Conservation (phyloP, 2,329 filamentous ascomycete genomes). For the Diplodia intermedia region DNA sequence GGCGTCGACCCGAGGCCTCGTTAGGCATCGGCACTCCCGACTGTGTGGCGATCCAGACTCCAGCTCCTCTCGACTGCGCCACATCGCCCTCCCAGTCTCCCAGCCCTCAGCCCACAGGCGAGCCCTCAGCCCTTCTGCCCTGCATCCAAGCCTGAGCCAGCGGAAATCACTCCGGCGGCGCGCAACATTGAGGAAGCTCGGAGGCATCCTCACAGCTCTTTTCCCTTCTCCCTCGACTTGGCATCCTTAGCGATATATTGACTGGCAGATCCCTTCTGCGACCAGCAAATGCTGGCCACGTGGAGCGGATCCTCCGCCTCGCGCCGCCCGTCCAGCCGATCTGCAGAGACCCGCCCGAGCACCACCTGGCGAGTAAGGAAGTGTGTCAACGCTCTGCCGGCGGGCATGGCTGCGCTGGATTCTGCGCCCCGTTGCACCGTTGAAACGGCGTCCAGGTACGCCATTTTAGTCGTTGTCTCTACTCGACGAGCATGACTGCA, state of each 20-base stretch:
- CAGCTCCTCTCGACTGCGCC: not conserved
- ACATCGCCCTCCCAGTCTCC: not conserved
- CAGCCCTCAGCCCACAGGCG: not conserved
- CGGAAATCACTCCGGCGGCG: too few relatives aligned
- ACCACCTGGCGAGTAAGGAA: not conserved
- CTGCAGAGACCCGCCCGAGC: constrained; percentile 9
- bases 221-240: not conserved
- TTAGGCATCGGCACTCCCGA: not conserved
- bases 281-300: constrained; percentile 17
- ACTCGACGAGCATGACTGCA: not conserved
- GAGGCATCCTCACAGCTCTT: not conserved
- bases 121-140: not conserved
- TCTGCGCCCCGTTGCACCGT: not conserved
- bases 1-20: not conserved
- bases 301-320: constrained; percentile 1
- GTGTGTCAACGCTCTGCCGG: too few relatives aligned
- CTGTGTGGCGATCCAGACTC: not conserved
- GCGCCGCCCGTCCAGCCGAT: not conserved
- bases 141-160: too few relatives aligned
- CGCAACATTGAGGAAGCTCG: not conserved
- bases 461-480: not conserved
- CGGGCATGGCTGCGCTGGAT: too few relatives aligned
- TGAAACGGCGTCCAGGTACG: not conserved
- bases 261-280: constrained; percentile 19
- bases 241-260: constrained; percentile 11